Evolutionary conservation across 192 early-diverging fungal genomes (phyloP), one percentile per base, ranked within the genome.

Genomic region (Rhizoclosmatium globosum): DNA sequence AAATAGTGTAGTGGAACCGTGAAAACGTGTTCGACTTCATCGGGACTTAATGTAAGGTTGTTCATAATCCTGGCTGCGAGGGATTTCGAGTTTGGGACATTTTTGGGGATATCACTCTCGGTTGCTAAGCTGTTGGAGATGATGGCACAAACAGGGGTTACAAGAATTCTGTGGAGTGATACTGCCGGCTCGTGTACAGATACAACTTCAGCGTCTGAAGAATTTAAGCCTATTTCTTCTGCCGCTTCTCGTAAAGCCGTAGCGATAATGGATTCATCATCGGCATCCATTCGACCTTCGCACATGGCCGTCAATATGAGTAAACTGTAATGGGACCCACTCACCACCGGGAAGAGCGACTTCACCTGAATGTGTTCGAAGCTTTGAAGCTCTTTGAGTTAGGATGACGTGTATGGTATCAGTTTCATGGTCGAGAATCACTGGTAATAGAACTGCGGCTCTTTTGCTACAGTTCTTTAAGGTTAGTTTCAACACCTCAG

Each of bases 331-430:
- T 17, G 50, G 41, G 2, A 47, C 3, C 44, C 7, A 31, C 61
- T 75, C 7, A 81, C 82, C 82, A 43, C 83, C 83, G 0, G 80
- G 80, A 21, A 84, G 71, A 7, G 80, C 77, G 19, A 85, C 83
- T 57, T 85, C 83, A 2, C 83, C 83, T 19, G 64, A 71, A 68
- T 85, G 83, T 68, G 74, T 85, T 66, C 83, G 2, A 39, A 85
- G 66, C 11, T 46, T 79, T 3, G n/a, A 19, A n/a, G 80, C 60
- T 43, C 83, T 60, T 58, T 64, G 19, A 38, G 80, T 85, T 23
- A 85, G 59, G 45, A 82, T 53, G 3, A 81, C 79, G 23, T 77
- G 68, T 19, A 81, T 4, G 3, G 53, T 50, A 15, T 61, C 74
- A 45, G 42, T 77, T 11, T 47, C 58, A 47, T 41, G 47, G 60